phyloP scores from a whole-genome alignment of 352 stramenopile genomes.

The Phytophthora meadii region DNA sequence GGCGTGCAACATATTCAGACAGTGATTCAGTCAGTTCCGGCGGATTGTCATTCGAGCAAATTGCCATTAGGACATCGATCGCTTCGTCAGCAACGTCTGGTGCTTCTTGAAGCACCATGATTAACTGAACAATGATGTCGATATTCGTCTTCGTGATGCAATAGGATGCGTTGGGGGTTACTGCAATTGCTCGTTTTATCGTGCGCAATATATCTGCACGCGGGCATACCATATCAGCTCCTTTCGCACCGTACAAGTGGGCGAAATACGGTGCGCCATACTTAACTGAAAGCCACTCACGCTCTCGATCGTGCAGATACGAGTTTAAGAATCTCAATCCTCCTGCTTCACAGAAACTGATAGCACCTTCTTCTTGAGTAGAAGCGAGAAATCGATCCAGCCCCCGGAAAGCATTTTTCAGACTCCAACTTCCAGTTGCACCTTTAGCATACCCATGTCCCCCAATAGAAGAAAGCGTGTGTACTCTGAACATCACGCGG shows the following conservation, averaged over 20 bases:
- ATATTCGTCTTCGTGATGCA: slow-evolving; percentile 27
- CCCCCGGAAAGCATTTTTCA: slow-evolving; percentile 14
- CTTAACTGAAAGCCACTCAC: slow-evolving; percentile 8
- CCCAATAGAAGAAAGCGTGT: slow-evolving; percentile 3
- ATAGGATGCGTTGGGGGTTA: slow-evolving; percentile 10
- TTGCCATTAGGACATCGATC: slow-evolving; percentile 1
- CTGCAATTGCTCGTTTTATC: slow-evolving; percentile 10
- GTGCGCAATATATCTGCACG: slow-evolving; percentile 13
- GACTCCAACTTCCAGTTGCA: slow-evolving; percentile 4
- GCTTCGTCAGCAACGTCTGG: slow-evolving; percentile 15
- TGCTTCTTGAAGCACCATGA: background rate
- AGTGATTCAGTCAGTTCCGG: background rate
- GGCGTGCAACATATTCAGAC: slow-evolving; percentile 1
- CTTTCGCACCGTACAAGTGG: background rate
- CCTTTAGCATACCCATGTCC: slow-evolving; percentile 3
- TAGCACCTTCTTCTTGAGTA: slow-evolving; percentile 16
- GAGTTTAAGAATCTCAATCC: slow-evolving; percentile 26
- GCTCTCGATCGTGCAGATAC: slow-evolving; percentile 1
- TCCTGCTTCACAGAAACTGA: slow-evolving; percentile 26
- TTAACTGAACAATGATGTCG: slow-evolving; percentile 13
- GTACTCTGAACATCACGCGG: slow-evolving; percentile 26
- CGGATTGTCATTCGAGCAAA: slow-evolving; percentile 15
- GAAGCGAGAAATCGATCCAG: slow-evolving; percentile 14
- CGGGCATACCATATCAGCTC: background rate
- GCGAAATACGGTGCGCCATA: slow-evolving; percentile 16